Conservation (phyloP, 345 rosid species). For the Linum trigynum region DNA sequence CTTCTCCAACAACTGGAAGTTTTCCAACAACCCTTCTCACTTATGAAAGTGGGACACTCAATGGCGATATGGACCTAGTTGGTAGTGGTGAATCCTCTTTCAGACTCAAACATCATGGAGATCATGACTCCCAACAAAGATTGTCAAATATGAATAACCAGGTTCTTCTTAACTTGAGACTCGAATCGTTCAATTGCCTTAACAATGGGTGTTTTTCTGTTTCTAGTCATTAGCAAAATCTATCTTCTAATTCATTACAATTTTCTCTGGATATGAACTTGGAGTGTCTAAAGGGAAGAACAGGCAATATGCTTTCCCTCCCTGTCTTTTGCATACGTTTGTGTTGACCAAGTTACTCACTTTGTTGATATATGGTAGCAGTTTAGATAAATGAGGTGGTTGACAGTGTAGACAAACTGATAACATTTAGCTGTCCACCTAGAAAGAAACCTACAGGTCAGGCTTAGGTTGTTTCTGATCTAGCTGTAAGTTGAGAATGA, state of each 20-base stretch:
- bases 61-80: slow-evolving; percentile 14
- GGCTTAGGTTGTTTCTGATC: neutral
- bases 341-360: neutral
- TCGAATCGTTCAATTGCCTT: neutral
- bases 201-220: neutral
- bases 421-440: no score
- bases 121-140: slow-evolving; percentile 11
- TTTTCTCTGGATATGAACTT: neutral
- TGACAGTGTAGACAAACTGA: neutral
- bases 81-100: slow-evolving; percentile 10
- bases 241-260: neutral
- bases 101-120: slow-evolving; percentile 22
- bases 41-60: slow-evolving; percentile 22
- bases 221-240: neutral
- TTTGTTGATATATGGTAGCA: neutral
- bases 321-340: neutral
- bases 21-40: slow-evolving; percentile 25
- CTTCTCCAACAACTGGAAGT: slow-evolving; percentile 88
- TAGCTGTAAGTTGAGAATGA: neutral
- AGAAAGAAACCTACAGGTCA: no score
- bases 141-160: slow-evolving; percentile 25
- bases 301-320: neutral
- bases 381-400: neutral
- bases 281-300: neutral
- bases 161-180: slow-evolving; percentile 19